Evolutionary conservation across 2,329 filamentous ascomycete species (phyloP).

Genomic region (Phialophora macrospora): DNA sequence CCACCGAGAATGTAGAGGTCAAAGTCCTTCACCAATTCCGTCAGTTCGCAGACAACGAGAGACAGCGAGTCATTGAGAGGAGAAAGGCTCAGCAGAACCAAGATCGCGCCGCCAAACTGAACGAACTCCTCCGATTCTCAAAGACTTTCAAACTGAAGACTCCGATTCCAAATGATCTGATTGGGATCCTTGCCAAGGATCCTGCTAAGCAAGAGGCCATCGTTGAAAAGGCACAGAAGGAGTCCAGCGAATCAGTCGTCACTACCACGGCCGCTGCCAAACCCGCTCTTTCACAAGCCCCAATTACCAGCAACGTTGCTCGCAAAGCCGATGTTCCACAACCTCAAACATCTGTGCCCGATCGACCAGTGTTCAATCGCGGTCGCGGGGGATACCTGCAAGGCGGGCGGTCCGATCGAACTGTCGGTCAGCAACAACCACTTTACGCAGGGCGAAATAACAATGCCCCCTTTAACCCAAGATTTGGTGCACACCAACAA

Average conservation of each 20-base stretch:
- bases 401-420: conserved; percentile 26
- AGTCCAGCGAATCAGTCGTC: conserved; percentile 64
- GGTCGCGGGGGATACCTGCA: conserved; percentile 50
- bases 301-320: conserved; percentile 59
- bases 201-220: conserved; percentile 93
- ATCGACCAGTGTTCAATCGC: conserved; percentile 56
- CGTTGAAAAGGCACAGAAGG: conserved; percentile 80
- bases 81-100: conserved; percentile 61
- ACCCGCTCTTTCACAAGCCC: conserved; percentile 39
- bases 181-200: conserved; percentile 95
- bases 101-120: conserved; percentile 91
- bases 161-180: conserved; percentile 86
- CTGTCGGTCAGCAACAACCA: conserved; percentile 47
- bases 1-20: conserved; percentile 64
- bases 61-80: conserved; percentile 63
- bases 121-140: conserved; percentile 93
- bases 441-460: conserved; percentile 25
- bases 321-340: conserved; percentile 52
- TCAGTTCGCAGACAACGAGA: conserved; percentile 66
- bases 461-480: conserved; percentile 24
- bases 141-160: conserved; percentile 92
- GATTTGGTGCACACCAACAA: conserved; percentile 30
- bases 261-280: conserved; percentile 30
- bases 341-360: conserved; percentile 47
- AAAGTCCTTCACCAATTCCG: conserved; percentile 68